These are phyloP conservation scores for Quercus variabilis DNA, from an alignment of 306 rosid genomes.

Conservation along the genomic window DNA sequence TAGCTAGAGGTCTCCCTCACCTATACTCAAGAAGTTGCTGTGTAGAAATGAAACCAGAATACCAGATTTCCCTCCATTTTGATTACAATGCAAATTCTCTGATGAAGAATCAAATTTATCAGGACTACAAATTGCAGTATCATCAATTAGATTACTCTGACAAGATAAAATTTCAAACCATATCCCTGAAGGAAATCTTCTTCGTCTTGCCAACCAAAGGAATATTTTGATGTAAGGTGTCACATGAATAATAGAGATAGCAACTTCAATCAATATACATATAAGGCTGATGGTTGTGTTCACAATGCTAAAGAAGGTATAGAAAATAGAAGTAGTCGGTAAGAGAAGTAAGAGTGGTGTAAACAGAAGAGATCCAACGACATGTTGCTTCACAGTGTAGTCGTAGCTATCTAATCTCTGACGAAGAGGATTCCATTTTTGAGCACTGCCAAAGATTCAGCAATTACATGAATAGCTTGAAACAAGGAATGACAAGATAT, in stretches of 20 bases:
- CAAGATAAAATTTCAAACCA: conserved; percentile 74
- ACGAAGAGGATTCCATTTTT: conserved; percentile 95
- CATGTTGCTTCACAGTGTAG: conserved; percentile 88
- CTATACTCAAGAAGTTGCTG: conserved; percentile 77
- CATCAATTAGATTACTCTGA: conserved; percentile 28
- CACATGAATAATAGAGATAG: conserved; percentile 75
- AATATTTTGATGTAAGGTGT: conserved; percentile 76
- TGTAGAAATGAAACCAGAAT: conserved; percentile 70
- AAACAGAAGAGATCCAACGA: conserved; percentile 88
- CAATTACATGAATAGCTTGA: conserved; percentile 19
- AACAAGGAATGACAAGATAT: background rate
- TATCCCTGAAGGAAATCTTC: conserved; percentile 84
- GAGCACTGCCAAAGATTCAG: conserved; percentile 65
- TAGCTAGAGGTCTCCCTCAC: conserved; percentile 57
- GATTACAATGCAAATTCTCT: conserved; percentile 29
- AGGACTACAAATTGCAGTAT: conserved; percentile 19
- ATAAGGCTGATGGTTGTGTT: conserved; percentile 64
- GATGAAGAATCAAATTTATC: conserved; percentile 25
- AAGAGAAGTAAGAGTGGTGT: conserved; percentile 76
- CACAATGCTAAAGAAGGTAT: conserved; percentile 79
- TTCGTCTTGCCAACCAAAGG: conserved; percentile 65
- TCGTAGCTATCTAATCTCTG: conserved; percentile 91
- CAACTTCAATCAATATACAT: conserved; percentile 56
- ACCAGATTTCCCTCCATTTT: conserved; percentile 34
- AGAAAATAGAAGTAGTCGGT: conserved; percentile 92